Evolutionary conservation across 2,329 filamentous ascomycete genomes (phyloP).

Genomic region (Microascus cirrosus): DNA sequence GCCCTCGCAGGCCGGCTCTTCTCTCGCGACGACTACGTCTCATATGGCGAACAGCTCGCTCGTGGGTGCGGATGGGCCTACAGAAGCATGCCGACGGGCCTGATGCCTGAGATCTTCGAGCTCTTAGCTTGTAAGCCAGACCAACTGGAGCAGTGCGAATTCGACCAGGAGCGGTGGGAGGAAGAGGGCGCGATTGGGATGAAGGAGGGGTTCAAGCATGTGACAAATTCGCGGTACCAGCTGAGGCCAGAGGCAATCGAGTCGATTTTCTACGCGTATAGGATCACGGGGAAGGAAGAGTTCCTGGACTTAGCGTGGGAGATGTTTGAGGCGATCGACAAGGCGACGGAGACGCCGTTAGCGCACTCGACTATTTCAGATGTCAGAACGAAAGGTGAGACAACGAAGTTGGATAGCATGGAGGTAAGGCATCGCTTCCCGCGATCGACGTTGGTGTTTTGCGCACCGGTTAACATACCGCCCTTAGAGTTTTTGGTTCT

Average conservation of each 20-base stretch:
- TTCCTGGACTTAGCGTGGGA: constrained; percentile 40
- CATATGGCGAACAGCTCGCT: constrained; percentile 33
- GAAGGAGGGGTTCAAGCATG: constrained; percentile 51
- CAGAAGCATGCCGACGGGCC: constrained; percentile 36
- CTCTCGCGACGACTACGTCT: constrained; percentile 31
- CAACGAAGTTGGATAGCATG: constrained; percentile 46
- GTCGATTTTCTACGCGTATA: constrained; percentile 41
- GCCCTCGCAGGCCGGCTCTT: constrained; percentile 56
- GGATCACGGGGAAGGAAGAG: constrained; percentile 33
- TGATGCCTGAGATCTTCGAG: constrained; percentile 47
- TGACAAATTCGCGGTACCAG: constrained; percentile 35
- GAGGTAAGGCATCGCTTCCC: constrained; percentile 28
- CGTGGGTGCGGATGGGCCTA: constrained; percentile 51
- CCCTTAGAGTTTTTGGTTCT: constrained; percentile 51
- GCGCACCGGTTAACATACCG: constrained; percentile 10
- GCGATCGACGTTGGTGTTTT: constrained; percentile 4
- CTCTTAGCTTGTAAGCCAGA: constrained; percentile 31
- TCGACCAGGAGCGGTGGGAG: constrained; percentile 17
- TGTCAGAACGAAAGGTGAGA: constrained; percentile 25
- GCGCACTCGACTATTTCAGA: constrained; percentile 37
- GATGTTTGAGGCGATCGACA: constrained; percentile 37
- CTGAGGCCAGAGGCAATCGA: constrained; percentile 41
- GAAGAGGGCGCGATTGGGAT: constrained; percentile 11
- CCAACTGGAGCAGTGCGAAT: constrained; percentile 15
- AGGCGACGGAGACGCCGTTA: constrained; percentile 31